phyloP scores from a whole-genome alignment of 768 basidiomycete species.

The Lepiota brunneoincarnata region DNA sequence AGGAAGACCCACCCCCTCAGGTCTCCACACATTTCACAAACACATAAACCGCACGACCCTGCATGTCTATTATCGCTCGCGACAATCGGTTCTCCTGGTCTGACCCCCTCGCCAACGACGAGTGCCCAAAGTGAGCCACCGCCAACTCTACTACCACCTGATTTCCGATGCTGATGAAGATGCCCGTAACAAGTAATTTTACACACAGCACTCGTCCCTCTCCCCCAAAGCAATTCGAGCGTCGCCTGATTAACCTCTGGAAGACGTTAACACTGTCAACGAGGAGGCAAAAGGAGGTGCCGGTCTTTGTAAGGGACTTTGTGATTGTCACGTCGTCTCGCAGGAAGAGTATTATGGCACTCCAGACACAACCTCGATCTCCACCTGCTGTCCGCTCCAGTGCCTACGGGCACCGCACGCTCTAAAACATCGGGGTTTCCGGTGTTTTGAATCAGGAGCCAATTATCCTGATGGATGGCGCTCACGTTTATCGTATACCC shows the following conservation, averaged over 20 bases:
- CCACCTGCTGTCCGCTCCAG: neutral
- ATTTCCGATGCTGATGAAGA: no score
- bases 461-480: no score
- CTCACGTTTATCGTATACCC: no score
- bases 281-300: constrained; percentile 49
- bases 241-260: constrained; percentile 59
- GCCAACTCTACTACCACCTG: no score
- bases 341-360: constrained; percentile 45
- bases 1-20: neutral
- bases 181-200: neutral
- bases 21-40: constrained; percentile 5
- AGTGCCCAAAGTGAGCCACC: neutral
- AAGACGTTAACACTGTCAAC: constrained; percentile 55
- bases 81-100: constrained; percentile 31
- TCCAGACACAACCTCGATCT: neutral
- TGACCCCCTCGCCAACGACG: constrained; percentile 17
- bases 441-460: no score
- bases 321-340: constrained; percentile 52
- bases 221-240: constrained; percentile 50
- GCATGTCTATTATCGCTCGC: constrained; percentile 24
- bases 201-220: constrained; percentile 15
- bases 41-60: neutral
- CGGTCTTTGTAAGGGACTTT: constrained; percentile 58
- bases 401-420: neutral
- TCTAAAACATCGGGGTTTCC: neutral